Conservation (phyloP, 2,329 filamentous ascomycete species). For the Ophiostoma australiae region DNA sequence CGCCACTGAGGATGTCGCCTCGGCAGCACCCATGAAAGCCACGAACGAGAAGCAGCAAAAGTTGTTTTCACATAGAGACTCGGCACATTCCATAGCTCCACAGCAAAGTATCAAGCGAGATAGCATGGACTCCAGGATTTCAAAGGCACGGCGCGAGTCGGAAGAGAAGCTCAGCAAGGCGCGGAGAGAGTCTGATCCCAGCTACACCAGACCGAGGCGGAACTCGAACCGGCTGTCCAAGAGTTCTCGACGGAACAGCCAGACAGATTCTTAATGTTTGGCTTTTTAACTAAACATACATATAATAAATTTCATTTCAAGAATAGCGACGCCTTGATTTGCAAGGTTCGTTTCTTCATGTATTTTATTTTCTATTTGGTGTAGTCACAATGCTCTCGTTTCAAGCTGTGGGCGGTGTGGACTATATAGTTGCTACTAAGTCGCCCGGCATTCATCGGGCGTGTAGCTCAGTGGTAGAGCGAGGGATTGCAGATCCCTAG, state of each 20-base stretch:
- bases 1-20: neutral
- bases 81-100: neutral
- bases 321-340: neutral
- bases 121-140: neutral
- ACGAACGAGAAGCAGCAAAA: neutral
- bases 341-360: neutral
- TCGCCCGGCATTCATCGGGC: neutral
- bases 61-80: neutral
- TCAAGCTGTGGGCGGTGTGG: neutral
- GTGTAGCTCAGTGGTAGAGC: conserved; percentile 17
- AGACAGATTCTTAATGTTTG: neutral
- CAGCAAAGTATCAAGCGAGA: neutral
- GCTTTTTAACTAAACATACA: neutral
- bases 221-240: neutral
- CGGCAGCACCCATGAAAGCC: neutral
- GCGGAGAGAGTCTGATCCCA: neutral
- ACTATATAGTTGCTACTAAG: neutral
- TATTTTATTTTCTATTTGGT: neutral
- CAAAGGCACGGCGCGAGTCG: neutral
- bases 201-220: neutral
- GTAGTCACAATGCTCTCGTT: neutral
- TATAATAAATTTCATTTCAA: neutral
- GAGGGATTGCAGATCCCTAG: conserved; percentile 17
- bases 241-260: neutral
- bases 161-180: neutral